Evolutionary conservation across 768 basidiomycete genomes (phyloP).

Genomic region (Tylopilus rubrobrunneus): DNA sequence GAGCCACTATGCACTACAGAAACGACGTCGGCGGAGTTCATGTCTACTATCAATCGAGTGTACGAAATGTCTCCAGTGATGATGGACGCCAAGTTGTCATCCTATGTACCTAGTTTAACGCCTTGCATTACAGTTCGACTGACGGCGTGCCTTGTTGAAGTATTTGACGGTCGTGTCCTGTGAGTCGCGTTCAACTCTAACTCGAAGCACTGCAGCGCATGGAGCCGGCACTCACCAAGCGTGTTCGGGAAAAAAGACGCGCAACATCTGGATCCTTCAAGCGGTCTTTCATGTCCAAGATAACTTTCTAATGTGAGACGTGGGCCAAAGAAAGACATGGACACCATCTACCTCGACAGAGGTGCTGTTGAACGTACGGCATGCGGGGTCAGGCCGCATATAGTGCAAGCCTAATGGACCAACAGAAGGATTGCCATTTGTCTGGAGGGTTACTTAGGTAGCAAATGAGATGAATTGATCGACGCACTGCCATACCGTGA

Average conservation of each 20-base stretch:
- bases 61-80: constrained; percentile 82
- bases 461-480: background rate
- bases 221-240: constrained; percentile 45
- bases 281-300: constrained; percentile 65
- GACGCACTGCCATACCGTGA: constrained; percentile 40
- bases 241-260: constrained; percentile 76
- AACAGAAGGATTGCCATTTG: constrained; percentile 51
- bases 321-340: background rate
- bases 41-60: constrained; percentile 22
- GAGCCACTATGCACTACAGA: constrained; percentile 71
- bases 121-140: background rate
- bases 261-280: constrained; percentile 77
- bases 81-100: constrained; percentile 71
- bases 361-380: constrained; percentile 73
- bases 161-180: constrained; percentile 79
- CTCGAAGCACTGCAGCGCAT: background rate
- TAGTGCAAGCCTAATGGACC: constrained; percentile 64
- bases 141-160: constrained; percentile 49
- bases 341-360: constrained; percentile 59
- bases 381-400: constrained; percentile 67
- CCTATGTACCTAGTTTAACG: constrained; percentile 32
- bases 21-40: constrained; percentile 4
- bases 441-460: constrained; percentile 31
- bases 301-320: constrained; percentile 50
- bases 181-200: background rate